Evolutionary conservation across 1,284 basidiomycete species (phyloP).

Genomic region (Trametes hirsuta): DNA sequence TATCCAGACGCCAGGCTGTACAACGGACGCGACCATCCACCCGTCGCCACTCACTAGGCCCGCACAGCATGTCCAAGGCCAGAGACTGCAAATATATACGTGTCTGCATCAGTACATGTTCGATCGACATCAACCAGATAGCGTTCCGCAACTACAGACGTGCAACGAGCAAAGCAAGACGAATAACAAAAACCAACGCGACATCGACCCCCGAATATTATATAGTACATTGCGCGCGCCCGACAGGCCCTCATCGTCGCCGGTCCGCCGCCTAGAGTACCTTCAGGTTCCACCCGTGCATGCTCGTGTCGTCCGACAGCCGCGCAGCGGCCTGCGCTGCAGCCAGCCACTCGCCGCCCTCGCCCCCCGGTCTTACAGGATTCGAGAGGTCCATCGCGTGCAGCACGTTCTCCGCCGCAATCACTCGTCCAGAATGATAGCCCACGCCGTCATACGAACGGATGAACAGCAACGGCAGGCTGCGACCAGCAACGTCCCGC

Average conservation of each 20-base stretch:
- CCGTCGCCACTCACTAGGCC: too few relatives aligned
- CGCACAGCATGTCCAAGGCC: too few relatives aligned
- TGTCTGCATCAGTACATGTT: constrained; percentile 12
- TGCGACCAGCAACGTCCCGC: constrained; percentile 54
- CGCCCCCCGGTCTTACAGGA: constrained; percentile 21
- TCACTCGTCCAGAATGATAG: constrained; percentile 83
- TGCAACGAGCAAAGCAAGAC: constrained; percentile 23
- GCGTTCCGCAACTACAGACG: constrained; percentile 16
- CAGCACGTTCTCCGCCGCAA: constrained; percentile 83
- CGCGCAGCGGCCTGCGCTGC: constrained; percentile 66
- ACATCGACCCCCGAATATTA: neutral
- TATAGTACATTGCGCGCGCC: constrained; percentile 7
- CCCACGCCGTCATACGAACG: constrained; percentile 77
- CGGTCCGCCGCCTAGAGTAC: constrained; percentile 54
- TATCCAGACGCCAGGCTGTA: too few relatives aligned
- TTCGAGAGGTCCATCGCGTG: constrained; percentile 58
- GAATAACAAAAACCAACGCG: constrained; percentile 10
- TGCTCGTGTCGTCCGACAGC: constrained; percentile 48
- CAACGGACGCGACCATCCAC: too few relatives aligned
- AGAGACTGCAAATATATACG: constrained; percentile 12
- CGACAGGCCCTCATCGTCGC: neutral
- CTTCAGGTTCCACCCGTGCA: constrained; percentile 75
- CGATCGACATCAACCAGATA: constrained; percentile 12
- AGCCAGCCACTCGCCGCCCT: constrained; percentile 38
- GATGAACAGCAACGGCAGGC: constrained; percentile 74